Evolutionary conservation across 345 rosid genomes (phyloP), one percentile per base, ranked within the genome.

Genomic region (Eucalyptus urophylla): DNA sequence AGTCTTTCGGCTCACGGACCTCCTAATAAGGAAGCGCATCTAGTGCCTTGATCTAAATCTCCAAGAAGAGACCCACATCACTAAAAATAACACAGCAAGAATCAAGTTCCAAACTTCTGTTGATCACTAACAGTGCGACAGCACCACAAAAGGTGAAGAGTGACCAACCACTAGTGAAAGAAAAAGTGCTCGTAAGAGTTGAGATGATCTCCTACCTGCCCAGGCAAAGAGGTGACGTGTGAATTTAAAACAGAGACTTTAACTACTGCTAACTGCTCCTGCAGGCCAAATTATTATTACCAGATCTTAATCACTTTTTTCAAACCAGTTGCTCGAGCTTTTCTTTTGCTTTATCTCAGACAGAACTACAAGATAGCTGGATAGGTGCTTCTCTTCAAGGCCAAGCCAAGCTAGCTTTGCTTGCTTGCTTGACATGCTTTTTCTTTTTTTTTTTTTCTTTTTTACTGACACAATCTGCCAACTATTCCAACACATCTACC

Each of bases 401-500:
- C 94, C 97, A 96, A 97, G 99, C 94, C 95, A 95, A 87, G 90
- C 93, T 92, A 89, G 94, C 87, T 86, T 86, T 47, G 58, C 87
- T 95, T 89, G 86, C 94, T 92, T 87, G 93, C 89, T 93, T 92
- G 51, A 40, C 88, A 62, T 87, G 31, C 88, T 47, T 87, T 62
- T 86, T 29, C 43, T 86, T 87, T 12, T 5, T 86, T n/a, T n/a
- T n/a, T n/a, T n/a, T 89, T 45, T 51, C 86, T 65, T 90, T 92
- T 90, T 93, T 87, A 94, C 97, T 92, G 95, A 94, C 97, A 95
- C 90, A 47, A 92, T 87, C 92, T 93, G 96, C 96, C 97, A 95
- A 92, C 96, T 94, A 93, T 93, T 92, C 90, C 92, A 91, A 89
- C 93, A 92, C 94, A 90, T 92, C 94, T 89, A 92, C 92, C 93